Conservation (phyloP, 164 flowering plant species). For the Vitis labrusca region DNA sequence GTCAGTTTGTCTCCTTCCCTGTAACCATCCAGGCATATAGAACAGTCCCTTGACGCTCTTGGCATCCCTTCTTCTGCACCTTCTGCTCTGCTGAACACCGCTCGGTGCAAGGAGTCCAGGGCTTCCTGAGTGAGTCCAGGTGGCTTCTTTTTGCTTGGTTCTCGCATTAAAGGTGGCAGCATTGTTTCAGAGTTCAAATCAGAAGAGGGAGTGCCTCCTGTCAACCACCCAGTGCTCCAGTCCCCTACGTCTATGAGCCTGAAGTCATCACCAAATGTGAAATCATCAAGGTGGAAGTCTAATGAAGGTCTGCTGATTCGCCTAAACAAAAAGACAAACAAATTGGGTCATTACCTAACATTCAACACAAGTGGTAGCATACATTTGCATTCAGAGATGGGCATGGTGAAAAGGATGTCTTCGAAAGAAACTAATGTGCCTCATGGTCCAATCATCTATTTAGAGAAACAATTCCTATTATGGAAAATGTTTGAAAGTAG, state of each 20-base stretch:
- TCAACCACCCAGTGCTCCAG: conserved; percentile 42
- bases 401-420: neutral
- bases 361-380: neutral
- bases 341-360: neutral
- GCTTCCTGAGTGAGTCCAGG: conserved; percentile 63
- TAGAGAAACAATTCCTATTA: neutral
- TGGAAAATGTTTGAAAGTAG: too few relatives aligned
- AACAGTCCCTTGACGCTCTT: conserved; percentile 42
- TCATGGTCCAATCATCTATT: neutral
- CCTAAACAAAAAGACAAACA: conserved; percentile 22
- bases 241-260: conserved; percentile 44
- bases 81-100: conserved; percentile 29
- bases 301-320: conserved; percentile 29
- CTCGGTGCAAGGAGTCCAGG: conserved; percentile 34
- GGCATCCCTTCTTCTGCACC: conserved; percentile 7
- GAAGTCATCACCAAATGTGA: conserved; percentile 31
- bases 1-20: conserved; percentile 53
- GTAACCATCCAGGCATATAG: conserved; percentile 65
- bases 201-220: conserved; percentile 12
- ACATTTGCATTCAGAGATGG: neutral
- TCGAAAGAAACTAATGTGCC: neutral
- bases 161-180: conserved; percentile 7
- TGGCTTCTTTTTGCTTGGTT: conserved; percentile 43
- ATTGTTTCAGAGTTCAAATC: conserved; percentile 21
- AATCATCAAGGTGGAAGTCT: conserved; percentile 20